Percentiles rank a stretch among this genome's conserved stretches.
Conservation (phyloP, 768 basidiomycete species). For the Kwoniella pini region DNA sequence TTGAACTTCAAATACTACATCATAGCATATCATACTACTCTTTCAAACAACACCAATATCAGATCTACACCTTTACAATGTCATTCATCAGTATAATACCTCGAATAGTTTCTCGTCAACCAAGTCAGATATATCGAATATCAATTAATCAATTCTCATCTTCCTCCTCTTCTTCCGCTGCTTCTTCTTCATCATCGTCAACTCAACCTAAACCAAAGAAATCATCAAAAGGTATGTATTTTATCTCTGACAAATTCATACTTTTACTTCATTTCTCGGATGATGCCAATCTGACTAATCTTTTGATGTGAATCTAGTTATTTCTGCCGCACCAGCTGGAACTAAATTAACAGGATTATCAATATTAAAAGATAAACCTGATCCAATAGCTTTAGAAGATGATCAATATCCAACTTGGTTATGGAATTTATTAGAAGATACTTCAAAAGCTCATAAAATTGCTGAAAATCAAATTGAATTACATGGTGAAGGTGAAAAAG, state of each 20-base stretch:
- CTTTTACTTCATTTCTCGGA: no score
- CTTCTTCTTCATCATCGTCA: constrained; percentile 9
- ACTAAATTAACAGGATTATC: constrained; percentile 78
- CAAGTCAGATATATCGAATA: not conserved
- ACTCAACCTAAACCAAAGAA: constrained; percentile 13
- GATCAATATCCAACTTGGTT: constrained; percentile 87
- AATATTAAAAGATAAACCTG: constrained; percentile 77
- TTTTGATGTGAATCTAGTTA: constrained; percentile 16
- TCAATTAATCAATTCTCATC: constrained; percentile 7
- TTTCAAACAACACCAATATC: not conserved
- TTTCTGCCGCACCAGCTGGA: constrained; percentile 59
- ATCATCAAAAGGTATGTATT: constrained; percentile 18
- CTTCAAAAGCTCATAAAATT: constrained; percentile 20
- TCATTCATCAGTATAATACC: not conserved
- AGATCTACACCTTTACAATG: not conserved
- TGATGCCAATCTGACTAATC: no score
- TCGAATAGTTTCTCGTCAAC: not conserved
- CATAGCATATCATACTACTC: no score
- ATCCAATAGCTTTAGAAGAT: constrained; percentile 74
- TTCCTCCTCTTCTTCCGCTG: constrained; percentile 14
- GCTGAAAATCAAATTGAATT: constrained; percentile 17
- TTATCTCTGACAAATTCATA: no score
- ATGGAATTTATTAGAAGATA: constrained; percentile 68
- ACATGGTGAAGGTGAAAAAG: constrained; percentile 10
- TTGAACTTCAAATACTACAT: no score